Conservation (phyloP, 345 rosid species). For the Eucalyptus tenuipes region DNA sequence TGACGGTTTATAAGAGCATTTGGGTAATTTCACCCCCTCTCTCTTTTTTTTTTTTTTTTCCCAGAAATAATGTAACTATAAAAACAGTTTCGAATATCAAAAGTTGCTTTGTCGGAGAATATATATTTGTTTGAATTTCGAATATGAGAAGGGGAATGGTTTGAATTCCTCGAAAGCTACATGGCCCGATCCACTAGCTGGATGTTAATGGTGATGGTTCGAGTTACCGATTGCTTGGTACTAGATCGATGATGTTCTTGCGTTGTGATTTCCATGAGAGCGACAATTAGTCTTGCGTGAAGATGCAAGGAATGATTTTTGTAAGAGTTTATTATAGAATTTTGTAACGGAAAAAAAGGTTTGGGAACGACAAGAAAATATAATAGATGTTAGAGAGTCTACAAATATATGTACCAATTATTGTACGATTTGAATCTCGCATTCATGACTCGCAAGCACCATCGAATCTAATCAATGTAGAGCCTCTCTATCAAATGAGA, state of each 20-base stretch:
- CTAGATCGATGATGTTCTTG: not conserved
- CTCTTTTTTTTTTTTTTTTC: not conserved
- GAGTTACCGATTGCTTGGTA: not conserved
- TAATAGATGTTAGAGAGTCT: not conserved
- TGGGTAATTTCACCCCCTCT: not conserved
- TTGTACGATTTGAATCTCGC: not conserved
- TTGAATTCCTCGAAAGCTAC: not conserved
- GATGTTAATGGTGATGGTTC: not conserved
- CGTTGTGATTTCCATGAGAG: not conserved
- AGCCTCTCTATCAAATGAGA: not conserved
- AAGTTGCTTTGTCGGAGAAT: not conserved
- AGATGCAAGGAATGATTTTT: not conserved
- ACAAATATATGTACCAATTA: accelerated
- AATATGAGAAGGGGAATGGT: not conserved
- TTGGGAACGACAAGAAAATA: not conserved
- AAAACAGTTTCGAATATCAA: not conserved
- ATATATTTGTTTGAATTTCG: not conserved
- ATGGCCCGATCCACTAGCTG: accelerated
- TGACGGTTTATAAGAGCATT: constrained; percentile 14
- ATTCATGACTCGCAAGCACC: not conserved
- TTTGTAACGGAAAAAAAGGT: accelerated
- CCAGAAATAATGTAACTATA: not conserved
- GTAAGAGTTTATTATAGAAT: not conserved
- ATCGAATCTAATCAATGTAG: accelerated
- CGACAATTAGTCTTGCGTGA: accelerated